Conservation (phyloP, 78 protist species). For the Speleostelium caveatum region DNA sequence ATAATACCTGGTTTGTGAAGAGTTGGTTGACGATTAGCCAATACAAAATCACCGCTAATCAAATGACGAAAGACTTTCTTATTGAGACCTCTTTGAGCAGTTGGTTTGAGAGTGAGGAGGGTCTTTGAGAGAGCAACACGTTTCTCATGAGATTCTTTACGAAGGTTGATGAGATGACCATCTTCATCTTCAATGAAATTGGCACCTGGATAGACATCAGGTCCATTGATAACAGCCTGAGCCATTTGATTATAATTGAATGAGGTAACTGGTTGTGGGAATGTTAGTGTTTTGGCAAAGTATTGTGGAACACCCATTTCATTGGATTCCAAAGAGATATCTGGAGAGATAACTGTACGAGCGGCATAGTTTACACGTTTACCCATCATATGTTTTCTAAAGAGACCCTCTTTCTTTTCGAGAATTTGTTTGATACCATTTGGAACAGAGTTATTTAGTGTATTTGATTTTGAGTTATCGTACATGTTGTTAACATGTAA, state of each 20-base stretch:
- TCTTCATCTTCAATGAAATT: slow-evolving; percentile 86
- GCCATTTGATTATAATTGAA: slow-evolving; percentile 80
- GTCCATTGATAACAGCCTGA: slow-evolving; percentile 96
- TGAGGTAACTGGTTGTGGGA: slow-evolving; percentile 81
- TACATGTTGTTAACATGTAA: slow-evolving; percentile 78
- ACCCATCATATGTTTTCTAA: slow-evolving; percentile 99
- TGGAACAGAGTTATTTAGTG: slow-evolving; percentile 18
- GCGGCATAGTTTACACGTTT: slow-evolving; percentile 99
- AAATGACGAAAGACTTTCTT: slow-evolving; percentile 96
- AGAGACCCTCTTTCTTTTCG: slow-evolving; percentile 98
- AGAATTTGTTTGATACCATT: slow-evolving; percentile 94
- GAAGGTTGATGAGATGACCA: slow-evolving; percentile 80
- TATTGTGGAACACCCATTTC: slow-evolving; percentile 94
- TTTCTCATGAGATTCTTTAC: slow-evolving; percentile 32
- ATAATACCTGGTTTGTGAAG: slow-evolving; percentile 98
- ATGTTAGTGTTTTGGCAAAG: slow-evolving; percentile 71
- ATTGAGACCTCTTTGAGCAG: slow-evolving; percentile 58
- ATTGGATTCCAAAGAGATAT: slow-evolving; percentile 90
- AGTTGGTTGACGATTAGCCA: slow-evolving; percentile 99
- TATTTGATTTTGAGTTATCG: slow-evolving; percentile 60
- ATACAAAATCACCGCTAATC: slow-evolving; percentile 92
- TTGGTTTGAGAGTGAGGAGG: slow-evolving; percentile 69
- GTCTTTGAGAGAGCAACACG: slow-evolving; percentile 85
- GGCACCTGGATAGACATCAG: slow-evolving; percentile 95
- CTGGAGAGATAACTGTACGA: slow-evolving; percentile 99